Percentiles rank a stretch among this genome's conserved stretches.
These are phyloP conservation scores for Boletus edulis DNA, from an alignment of 768 basidiomycete species.

Conservation along the genomic window DNA sequence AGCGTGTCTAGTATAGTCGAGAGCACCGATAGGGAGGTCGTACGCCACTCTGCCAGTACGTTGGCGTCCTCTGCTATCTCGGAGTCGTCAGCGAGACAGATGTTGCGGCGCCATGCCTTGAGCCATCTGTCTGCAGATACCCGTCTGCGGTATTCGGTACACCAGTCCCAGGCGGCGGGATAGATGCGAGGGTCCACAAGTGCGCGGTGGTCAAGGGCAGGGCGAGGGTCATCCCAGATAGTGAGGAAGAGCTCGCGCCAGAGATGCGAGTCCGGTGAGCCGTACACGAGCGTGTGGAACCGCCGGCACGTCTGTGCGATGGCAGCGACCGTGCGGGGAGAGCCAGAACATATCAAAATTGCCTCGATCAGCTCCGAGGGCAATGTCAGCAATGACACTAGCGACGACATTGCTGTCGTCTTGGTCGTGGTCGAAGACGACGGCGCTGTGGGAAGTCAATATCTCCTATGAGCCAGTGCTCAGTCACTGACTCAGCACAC, in stretches of 20 bases:
- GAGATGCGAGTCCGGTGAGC: slow-evolving; percentile 34
- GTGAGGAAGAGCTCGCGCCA: slow-evolving; percentile 51
- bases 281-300: slow-evolving; percentile 37
- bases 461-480: neutral
- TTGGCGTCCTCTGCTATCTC: neutral
- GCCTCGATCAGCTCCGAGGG: slow-evolving; percentile 43
- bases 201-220: slow-evolving; percentile 26
- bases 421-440: neutral
- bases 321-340: slow-evolving; percentile 34
- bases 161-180: slow-evolving; percentile 21
- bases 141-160: slow-evolving; percentile 22
- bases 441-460: neutral
- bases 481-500: slow-evolving; percentile 4
- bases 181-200: slow-evolving; percentile 25
- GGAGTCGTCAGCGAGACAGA: slow-evolving; percentile 2
- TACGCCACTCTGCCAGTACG: neutral
- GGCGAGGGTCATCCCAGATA: slow-evolving; percentile 50
- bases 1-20: slow-evolving; percentile 34
- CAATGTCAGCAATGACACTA: slow-evolving; percentile 15
- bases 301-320: slow-evolving; percentile 36
- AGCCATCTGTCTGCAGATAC: slow-evolving; percentile 21
- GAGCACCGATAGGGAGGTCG: slow-evolving; percentile 16
- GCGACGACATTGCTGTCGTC: neutral
- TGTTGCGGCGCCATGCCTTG: slow-evolving; percentile 22
- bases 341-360: slow-evolving; percentile 28